phyloP scores from a whole-genome alignment of 305 asterid genomes.

The Fraxinus paxiana region DNA sequence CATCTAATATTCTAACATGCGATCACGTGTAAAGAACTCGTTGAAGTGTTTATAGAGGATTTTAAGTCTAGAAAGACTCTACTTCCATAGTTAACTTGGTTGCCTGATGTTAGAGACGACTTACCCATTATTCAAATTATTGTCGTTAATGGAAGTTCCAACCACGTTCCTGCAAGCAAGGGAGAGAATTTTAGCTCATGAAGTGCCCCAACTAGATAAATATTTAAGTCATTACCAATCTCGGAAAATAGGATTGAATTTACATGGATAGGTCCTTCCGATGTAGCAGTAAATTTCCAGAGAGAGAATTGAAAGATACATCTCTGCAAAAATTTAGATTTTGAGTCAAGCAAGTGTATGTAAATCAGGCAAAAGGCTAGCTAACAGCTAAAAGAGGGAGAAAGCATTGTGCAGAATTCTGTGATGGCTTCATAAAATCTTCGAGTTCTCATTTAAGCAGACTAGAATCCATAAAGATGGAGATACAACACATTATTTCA shows the following conservation, averaged over 20 bases:
- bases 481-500: neutral
- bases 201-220: neutral
- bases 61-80: neutral
- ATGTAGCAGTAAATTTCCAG: constrained; percentile 39
- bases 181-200: constrained; percentile 12
- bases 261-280: constrained; percentile 42
- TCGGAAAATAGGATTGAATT: constrained; percentile 19
- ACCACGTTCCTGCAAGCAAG: constrained; percentile 44
- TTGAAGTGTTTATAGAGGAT: constrained; percentile 3
- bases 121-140: constrained; percentile 39
- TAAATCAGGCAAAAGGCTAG: neutral
- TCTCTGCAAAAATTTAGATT: constrained; percentile 39
- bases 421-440: neutral
- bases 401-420: neutral
- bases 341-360: neutral
- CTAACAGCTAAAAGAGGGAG: neutral
- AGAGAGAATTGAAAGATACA: constrained; percentile 58
- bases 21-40: constrained; percentile 1
- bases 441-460: neutral
- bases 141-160: constrained; percentile 48
- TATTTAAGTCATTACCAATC: neutral
- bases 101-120: constrained; percentile 10
- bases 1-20: neutral
- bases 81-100: neutral
- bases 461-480: neutral